phyloP scores from a whole-genome alignment of 2,329 filamentous ascomycete species.

The Penicillium occitanis region DNA sequence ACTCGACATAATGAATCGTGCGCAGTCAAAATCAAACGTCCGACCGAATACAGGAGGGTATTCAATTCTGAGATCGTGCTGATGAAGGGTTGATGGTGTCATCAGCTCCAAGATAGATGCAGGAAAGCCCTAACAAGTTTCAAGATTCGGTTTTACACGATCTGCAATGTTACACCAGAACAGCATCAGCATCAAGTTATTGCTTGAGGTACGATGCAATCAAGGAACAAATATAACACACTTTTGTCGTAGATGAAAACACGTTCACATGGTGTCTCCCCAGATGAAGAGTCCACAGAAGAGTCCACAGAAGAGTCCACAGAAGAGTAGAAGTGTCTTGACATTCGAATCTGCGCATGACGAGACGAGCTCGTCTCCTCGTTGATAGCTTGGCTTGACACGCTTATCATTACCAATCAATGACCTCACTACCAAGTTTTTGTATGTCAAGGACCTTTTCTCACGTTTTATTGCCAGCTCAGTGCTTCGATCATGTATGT shows the following conservation, averaged over 20 bases:
- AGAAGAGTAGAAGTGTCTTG: neutral
- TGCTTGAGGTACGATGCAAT: neutral
- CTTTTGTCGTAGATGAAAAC: no score
- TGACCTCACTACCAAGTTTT: no score
- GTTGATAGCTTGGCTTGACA: no score
- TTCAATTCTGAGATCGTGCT: neutral
- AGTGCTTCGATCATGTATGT: neutral
- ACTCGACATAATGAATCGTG: neutral
- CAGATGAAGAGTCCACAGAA: no score
- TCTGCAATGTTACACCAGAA: neutral
- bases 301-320: neutral
- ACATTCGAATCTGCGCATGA: neutral
- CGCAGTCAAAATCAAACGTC: neutral
- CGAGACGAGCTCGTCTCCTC: no score
- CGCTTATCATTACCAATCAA: no score
- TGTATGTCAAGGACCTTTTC: no score
- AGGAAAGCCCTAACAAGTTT: neutral
- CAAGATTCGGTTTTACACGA: neutral
- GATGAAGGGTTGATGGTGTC: neutral
- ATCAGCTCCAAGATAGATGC: neutral
- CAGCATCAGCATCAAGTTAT: neutral
- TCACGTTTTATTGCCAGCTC: neutral
- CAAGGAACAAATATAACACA: neutral
- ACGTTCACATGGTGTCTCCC: neutral
- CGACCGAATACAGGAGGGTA: neutral